phyloP scores from a whole-genome alignment of 2,329 filamentous ascomycete genomes.

The Anthostomella pinea region DNA sequence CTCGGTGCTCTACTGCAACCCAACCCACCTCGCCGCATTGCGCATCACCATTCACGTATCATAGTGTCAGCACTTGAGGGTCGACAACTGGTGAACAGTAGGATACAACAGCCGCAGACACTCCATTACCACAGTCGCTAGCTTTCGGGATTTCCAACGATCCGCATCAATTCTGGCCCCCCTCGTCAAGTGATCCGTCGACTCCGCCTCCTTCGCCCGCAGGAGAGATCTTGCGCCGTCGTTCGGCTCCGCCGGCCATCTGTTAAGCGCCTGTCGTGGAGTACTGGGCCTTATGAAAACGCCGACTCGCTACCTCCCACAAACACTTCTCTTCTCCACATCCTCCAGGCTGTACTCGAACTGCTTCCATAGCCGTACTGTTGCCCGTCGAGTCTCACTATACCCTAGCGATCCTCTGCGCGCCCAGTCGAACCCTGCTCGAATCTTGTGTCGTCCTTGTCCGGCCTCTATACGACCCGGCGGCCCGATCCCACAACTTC shows the following conservation, averaged over 20 bases:
- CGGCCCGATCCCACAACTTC: slow-evolving; percentile 7
- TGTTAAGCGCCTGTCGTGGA: not conserved
- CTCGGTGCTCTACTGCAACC: too few relatives aligned
- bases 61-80: too few relatives aligned
- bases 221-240: too few relatives aligned
- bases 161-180: too few relatives aligned
- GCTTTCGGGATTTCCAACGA: too few relatives aligned
- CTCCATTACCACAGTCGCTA: too few relatives aligned
- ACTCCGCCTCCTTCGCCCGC: not conserved
- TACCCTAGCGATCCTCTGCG: slow-evolving; percentile 8
- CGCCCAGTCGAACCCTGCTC: slow-evolving; percentile 14
- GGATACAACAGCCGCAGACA: too few relatives aligned
- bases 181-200: not conserved
- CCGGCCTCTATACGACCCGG: slow-evolving; percentile 16
- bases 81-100: too few relatives aligned
- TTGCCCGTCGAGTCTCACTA: slow-evolving; percentile 6
- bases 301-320: slow-evolving; percentile 7
- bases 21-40: too few relatives aligned
- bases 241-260: slow-evolving; percentile 1
- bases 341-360: slow-evolving; percentile 8
- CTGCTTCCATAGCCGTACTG: slow-evolving; percentile 6
- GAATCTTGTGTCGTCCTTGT: slow-evolving; percentile 9
- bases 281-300: slow-evolving; percentile 17
- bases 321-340: slow-evolving; percentile 15
- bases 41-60: too few relatives aligned